Evolutionary conservation across 176 grass and related monocot genomes (phyloP).

Genomic region (Phoenix dactylifera): DNA sequence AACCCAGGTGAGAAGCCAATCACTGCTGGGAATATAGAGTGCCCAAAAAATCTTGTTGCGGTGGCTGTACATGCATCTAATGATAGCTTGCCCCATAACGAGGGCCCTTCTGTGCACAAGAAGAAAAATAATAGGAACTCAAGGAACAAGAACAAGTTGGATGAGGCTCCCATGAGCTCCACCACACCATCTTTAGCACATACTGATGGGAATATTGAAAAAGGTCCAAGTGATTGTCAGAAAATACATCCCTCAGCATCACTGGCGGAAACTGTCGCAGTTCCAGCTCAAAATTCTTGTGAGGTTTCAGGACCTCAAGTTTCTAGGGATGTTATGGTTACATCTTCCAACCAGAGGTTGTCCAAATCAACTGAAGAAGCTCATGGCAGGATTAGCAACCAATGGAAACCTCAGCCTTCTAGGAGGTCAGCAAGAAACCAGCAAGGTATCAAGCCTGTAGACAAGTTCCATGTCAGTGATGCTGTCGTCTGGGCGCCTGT

Average conservation of each 20-base stretch:
- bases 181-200: conserved; percentile 19
- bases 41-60: conserved; percentile 28
- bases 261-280: conserved; percentile 42
- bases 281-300: conserved; percentile 38
- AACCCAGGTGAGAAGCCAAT: not conserved
- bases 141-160: conserved; percentile 72
- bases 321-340: conserved; percentile 30
- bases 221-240: conserved; percentile 25
- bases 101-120: conserved; percentile 52
- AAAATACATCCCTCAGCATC: conserved; percentile 32
- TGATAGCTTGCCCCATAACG: conserved; percentile 25
- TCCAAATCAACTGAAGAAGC: conserved; percentile 31
- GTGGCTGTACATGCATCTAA: conserved; percentile 9
- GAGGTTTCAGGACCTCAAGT: conserved; percentile 38
- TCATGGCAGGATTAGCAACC: conserved; percentile 29
- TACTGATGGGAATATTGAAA: conserved; percentile 30
- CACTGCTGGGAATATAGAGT: conserved; percentile 20
- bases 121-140: conserved; percentile 40
- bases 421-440: conserved; percentile 58
- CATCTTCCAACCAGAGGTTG: conserved; percentile 24
- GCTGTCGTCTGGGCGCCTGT: conserved; percentile 65
- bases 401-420: conserved; percentile 47
- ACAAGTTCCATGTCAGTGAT: conserved; percentile 59
- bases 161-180: conserved; percentile 35
- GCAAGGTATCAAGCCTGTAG: conserved; percentile 34